Evolutionary conservation across 441 rosid genomes (phyloP), one percentile per base, ranked within the genome.

Genomic region (Mallotus japonicus): DNA sequence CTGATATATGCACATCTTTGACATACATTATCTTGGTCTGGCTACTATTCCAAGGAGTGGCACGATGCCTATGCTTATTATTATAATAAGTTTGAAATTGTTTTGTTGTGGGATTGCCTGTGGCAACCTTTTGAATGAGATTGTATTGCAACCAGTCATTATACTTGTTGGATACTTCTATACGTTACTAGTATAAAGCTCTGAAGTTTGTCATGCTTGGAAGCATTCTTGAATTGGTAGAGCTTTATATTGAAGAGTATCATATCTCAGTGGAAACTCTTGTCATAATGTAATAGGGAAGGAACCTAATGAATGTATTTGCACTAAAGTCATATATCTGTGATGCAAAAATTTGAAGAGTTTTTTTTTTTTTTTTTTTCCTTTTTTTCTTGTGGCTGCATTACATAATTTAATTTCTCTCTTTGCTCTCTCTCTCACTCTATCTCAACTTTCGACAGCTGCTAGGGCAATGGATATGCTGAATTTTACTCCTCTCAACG

Each of bases 381-480:
- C 32, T 28, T 28, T 28, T 28, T 20, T 61, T 61, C 46, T 34
- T 16, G 2, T 37, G 44, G 8, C 46, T 61, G 19, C 40, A 24
- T 24, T 59, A 59, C 12, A 59, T 11, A 16, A 19, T 46, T 22
- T 28, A 28, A 28, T 28, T 28, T 28, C 32, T 28, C 32, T 28
- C 32, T 28, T 28, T 28, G 3, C 32, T 28, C 32, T 28, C 32
- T 28, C 32, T 28, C 32, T 28, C 32, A 28, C 69, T 50, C 55
- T 53, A 11, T 53, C 44, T 60, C n/a, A 20, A 14, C 12, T 0
- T 11, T 19, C 20, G 8, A 40, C 46, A 53, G 46, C 97, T 75
- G 87, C 90, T 24, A 86, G 88, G 84, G 97, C 98, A 67, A 47
- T 93, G 81, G 92, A 93, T 16, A 11, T 85, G 73, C 84, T 93